Percentiles rank a stretch among this genome's conserved stretches.
Evolutionary conservation across 2,329 filamentous ascomycete genomes (phyloP).

Genomic region (Arachnomyces sp.): DNA sequence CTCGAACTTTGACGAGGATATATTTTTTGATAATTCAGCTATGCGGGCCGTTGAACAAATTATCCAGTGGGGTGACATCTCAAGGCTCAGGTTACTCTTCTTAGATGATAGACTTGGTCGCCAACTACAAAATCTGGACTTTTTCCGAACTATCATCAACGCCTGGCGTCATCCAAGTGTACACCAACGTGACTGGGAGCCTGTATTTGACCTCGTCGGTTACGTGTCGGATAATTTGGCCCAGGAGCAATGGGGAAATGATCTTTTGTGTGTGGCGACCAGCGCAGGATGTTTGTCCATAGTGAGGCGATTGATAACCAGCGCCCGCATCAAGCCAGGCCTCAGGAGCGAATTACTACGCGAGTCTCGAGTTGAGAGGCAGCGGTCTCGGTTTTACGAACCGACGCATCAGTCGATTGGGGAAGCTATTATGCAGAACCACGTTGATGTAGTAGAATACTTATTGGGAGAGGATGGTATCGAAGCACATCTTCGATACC

Average conservation of each 20-base stretch:
- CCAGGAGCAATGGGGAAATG: conserved; percentile 18
- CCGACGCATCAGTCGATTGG: conserved; percentile 9
- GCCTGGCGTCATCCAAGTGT: conserved; percentile 7
- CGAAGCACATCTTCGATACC: conserved; percentile 10
- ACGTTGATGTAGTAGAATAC: conserved; percentile 6
- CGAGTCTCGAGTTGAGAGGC: not conserved
- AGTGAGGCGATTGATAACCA: conserved; percentile 13
- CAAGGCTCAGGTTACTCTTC: conserved; percentile 16
- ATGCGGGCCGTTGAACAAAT: conserved; percentile 20
- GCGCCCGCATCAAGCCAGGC: not conserved
- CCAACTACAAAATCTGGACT: conserved; percentile 14
- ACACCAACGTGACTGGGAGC: conserved; percentile 5
- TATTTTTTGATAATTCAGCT: conserved; percentile 9
- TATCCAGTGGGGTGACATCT: conserved; percentile 20
- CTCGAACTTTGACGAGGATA: conserved; percentile 14
- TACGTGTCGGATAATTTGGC: conserved; percentile 15
- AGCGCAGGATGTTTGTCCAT: conserved; percentile 18
- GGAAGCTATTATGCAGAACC: conserved; percentile 8
- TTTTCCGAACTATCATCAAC: conserved; percentile 3
- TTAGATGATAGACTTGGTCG: conserved; percentile 10
- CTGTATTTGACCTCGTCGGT: conserved; percentile 12
- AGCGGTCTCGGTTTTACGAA: not conserved
- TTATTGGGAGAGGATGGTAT: conserved; percentile 5
- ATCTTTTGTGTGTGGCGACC: conserved; percentile 19
- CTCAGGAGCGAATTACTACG: conserved; percentile 7